phyloP scores from a whole-genome alignment of 305 asterid genomes.

The Caryopteris hybrid region DNA sequence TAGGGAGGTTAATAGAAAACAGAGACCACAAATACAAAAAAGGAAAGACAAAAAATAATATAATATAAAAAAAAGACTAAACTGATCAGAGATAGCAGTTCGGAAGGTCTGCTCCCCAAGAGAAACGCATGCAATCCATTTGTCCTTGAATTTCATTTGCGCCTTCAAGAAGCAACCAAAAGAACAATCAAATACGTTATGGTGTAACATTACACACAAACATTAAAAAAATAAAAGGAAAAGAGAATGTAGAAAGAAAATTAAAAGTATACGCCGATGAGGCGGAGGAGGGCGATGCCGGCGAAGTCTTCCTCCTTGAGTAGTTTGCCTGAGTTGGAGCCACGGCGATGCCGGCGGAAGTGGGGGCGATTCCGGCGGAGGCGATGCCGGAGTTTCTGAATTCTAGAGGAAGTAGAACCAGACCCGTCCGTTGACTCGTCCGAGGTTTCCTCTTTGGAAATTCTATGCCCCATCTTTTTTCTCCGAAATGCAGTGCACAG shows the following conservation, averaged over 20 bases:
- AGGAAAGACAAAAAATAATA: background rate
- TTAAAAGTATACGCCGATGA: constrained; percentile 45
- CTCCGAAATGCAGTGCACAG: no score
- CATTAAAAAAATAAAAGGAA: no score
- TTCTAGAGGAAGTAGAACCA: constrained; percentile 38
- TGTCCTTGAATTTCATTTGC: constrained; percentile 93
- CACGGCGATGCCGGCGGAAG: constrained; percentile 40
- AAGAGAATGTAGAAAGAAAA: background rate
- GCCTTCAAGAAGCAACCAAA: constrained; percentile 48
- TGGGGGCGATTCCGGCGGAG: constrained; percentile 46
- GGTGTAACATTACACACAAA: background rate
- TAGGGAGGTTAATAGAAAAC: background rate
- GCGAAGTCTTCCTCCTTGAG: constrained; percentile 71
- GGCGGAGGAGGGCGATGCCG: constrained; percentile 77
- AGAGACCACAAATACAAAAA: background rate
- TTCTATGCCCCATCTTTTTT: constrained; percentile 72
- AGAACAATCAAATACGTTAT: constrained; percentile 6
- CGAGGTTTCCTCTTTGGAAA: constrained; percentile 37
- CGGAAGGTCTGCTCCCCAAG: constrained; percentile 94
- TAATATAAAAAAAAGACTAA: constrained; percentile 2
- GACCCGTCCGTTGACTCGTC: constrained; percentile 45
- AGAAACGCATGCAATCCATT: constrained; percentile 87
- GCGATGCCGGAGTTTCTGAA: constrained; percentile 48
- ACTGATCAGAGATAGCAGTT: constrained; percentile 76
- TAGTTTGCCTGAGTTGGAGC: constrained; percentile 32